phyloP scores from a whole-genome alignment of 306 rosid species.

The Leucaena leucocephala region DNA sequence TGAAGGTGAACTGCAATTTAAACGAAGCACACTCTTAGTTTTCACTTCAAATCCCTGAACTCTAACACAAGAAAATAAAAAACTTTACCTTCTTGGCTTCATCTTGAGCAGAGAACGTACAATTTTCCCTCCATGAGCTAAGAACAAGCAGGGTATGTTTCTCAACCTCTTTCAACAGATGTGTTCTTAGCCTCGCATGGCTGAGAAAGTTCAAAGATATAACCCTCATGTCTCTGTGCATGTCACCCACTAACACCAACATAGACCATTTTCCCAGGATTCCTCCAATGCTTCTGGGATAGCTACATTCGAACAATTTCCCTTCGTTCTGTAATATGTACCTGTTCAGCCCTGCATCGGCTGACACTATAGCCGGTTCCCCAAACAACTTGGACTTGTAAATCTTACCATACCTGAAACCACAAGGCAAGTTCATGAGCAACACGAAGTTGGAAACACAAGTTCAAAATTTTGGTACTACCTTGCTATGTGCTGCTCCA shows the following conservation, averaged over 20 bases:
- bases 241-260: constrained; percentile 84
- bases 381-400: constrained; percentile 74
- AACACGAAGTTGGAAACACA: not conserved
- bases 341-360: constrained; percentile 73
- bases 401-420: constrained; percentile 64
- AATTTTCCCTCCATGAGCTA: constrained; percentile 62
- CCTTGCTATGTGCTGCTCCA: constrained; percentile 90
- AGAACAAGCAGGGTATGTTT: constrained; percentile 67
- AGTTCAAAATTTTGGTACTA: not conserved
- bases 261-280: constrained; percentile 98
- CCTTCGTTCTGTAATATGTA: constrained; percentile 87
- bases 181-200: constrained; percentile 62
- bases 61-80: not conserved
- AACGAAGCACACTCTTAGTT: not conserved
- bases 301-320: constrained; percentile 79
- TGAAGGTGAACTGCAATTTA: constrained; percentile 80
- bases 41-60: not conserved
- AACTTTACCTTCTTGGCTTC: constrained; percentile 81
- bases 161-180: constrained; percentile 61
- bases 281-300: constrained; percentile 81
- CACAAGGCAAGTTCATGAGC: not conserved
- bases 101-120: constrained; percentile 70
- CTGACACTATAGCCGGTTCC: constrained; percentile 69
- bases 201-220: constrained; percentile 70
- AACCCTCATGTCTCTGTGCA: constrained; percentile 73